Conservation (phyloP, 805 yeast genomes). For the Myxozyma monticola region DNA sequence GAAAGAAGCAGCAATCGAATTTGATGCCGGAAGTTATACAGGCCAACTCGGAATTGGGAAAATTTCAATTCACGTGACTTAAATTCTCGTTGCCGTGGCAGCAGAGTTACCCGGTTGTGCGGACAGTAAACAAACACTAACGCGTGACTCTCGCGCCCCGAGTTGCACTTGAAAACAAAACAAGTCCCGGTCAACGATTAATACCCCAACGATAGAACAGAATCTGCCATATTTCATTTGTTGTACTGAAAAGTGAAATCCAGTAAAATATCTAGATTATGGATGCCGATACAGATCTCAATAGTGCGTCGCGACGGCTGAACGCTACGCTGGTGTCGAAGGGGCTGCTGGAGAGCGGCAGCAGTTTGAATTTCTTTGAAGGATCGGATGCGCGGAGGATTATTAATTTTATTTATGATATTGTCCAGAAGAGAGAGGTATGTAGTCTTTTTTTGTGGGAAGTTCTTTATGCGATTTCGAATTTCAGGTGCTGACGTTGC, state of each 20-base stretch:
- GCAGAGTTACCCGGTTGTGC: no score
- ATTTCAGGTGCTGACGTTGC: not conserved
- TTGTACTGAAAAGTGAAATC: not conserved
- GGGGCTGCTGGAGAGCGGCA: slow-evolving; percentile 15
- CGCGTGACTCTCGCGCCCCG: no score
- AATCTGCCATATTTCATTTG: no score
- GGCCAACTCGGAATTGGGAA: no score
- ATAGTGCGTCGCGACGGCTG: slow-evolving; percentile 22
- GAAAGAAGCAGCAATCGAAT: no score
- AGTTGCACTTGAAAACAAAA: no score
- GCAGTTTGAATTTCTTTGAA: slow-evolving; percentile 9
- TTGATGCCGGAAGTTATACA: no score
- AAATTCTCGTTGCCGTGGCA: no score
- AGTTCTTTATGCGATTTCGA: not conserved
- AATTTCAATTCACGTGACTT: no score
- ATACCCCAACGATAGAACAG: no score
- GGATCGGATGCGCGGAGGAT: slow-evolving; percentile 20
- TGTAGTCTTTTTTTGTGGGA: not conserved
- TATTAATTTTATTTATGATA: slow-evolving; percentile 22
- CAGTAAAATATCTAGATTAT: slow-evolving; percentile 9
- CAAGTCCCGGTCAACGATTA: no score
- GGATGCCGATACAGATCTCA: slow-evolving; percentile 29
- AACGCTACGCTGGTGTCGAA: slow-evolving; percentile 21
- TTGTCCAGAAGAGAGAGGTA: slow-evolving; percentile 19
- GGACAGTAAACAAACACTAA: no score